Evolutionary conservation across 495 filamentous ascomycete species (phyloP).

Genomic region (Hyaloscypha hepaticicola): DNA sequence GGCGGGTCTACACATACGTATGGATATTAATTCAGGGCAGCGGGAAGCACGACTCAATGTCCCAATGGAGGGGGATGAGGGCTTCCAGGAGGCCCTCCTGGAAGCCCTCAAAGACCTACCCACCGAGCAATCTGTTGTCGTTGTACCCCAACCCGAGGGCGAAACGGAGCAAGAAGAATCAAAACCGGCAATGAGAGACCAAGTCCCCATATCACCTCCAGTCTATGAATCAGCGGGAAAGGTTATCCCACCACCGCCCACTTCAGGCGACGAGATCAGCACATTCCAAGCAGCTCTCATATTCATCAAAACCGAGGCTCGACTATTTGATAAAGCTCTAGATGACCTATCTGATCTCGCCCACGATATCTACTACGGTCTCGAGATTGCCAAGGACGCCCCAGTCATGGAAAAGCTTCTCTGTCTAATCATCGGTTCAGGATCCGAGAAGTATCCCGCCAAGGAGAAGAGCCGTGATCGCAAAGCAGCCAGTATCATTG

Average conservation of each 20-base stretch:
- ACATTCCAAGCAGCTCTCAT: conserved; percentile 29
- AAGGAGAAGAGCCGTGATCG: conserved; percentile 24
- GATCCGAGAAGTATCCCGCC: conserved; percentile 31
- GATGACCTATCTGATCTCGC: conserved; percentile 55
- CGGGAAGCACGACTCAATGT: conserved; percentile 63
- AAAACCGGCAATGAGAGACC: conserved; percentile 27
- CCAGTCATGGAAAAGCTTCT: conserved; percentile 45
- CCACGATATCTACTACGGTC: conserved; percentile 70
- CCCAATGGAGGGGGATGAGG: conserved; percentile 43
- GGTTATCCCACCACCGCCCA: conserved; percentile 42
- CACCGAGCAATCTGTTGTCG: conserved; percentile 45
- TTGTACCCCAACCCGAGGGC: conserved; percentile 40
- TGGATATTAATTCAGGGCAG: conserved; percentile 60
- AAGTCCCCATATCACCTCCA: conserved; percentile 40
- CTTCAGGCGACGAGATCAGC: conserved; percentile 17
- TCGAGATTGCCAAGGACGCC: conserved; percentile 53
- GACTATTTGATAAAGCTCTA: conserved; percentile 36
- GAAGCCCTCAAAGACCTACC: conserved; percentile 36
- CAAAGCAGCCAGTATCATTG: conserved; percentile 52
- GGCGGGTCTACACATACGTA: conserved; percentile 58
- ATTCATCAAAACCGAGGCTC: conserved; percentile 20
- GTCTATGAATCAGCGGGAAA: conserved; percentile 50
- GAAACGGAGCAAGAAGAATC: conserved; percentile 27
- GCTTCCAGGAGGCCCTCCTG: conserved; percentile 32
- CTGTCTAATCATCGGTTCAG: conserved; percentile 26